These are phyloP conservation scores for Lactarius psammicola DNA, from an alignment of 768 basidiomycete genomes.

Conservation along the genomic window DNA sequence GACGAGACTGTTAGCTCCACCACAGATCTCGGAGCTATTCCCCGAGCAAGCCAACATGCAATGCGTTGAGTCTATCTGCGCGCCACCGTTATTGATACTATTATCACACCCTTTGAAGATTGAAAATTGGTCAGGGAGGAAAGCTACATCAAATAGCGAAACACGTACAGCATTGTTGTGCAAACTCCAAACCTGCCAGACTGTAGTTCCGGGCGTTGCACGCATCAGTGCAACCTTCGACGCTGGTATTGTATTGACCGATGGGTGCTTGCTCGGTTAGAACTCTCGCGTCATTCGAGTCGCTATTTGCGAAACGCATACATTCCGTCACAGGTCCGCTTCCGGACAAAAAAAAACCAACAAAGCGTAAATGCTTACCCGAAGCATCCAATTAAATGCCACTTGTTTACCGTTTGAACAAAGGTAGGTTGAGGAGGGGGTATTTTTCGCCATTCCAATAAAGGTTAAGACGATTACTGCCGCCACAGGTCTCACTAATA, in stretches of 20 bases:
- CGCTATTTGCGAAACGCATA: constrained; percentile 32
- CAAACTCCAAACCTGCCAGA: constrained; percentile 42
- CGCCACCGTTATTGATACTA: constrained; percentile 46
- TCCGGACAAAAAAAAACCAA: neutral
- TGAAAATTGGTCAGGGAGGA: neutral
- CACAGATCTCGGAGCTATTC: constrained; percentile 64
- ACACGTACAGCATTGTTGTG: constrained; percentile 51
- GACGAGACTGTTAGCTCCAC: constrained; percentile 46
- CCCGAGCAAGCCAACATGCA: constrained; percentile 69
- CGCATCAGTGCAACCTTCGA: constrained; percentile 56
- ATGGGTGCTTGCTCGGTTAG: constrained; percentile 33
- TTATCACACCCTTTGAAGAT: constrained; percentile 48
- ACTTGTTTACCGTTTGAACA: too few species aligned
- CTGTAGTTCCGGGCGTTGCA: constrained; percentile 54
- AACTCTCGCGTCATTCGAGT: constrained; percentile 35
- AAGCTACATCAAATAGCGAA: neutral
- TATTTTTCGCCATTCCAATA: constrained; percentile 57
- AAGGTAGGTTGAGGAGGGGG: neutral
- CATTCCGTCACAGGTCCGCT: constrained; percentile 15
- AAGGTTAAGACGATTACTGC: constrained; percentile 54
- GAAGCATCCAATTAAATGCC: too few species aligned
- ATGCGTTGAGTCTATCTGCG: constrained; percentile 44
- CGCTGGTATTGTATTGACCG: constrained; percentile 42
- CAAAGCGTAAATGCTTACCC: too few species aligned
- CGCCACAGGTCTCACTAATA: constrained; percentile 57